Percentiles rank a stretch among this genome's conserved stretches.
Evolutionary conservation across 2,329 filamentous ascomycete species (phyloP).

Genomic region (Beauveria sp.): DNA sequence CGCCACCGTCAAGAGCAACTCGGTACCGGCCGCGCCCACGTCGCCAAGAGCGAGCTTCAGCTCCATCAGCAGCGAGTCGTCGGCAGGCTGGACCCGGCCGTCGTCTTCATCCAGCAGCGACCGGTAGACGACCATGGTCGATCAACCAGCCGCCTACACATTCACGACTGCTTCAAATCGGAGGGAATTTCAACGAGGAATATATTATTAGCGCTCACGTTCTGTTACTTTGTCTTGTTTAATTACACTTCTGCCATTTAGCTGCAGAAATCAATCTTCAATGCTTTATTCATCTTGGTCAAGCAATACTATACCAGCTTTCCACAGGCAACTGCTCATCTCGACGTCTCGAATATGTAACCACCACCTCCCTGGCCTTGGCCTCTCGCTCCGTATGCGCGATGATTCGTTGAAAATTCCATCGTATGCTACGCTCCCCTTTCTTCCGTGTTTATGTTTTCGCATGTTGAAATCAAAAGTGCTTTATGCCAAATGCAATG

Average conservation of each 20-base stretch:
- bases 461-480: slow-evolving; percentile 10
- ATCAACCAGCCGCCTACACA: not conserved
- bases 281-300: not conserved
- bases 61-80: slow-evolving; percentile 4
- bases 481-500: slow-evolving; percentile 2
- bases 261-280: not conserved
- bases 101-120: slow-evolving; percentile 29
- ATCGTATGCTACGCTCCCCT: slow-evolving; percentile 1
- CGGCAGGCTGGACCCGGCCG: slow-evolving; percentile 18
- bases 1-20: not conserved
- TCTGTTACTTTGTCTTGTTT: not conserved
- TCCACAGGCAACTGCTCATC: not conserved
- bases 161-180: not conserved
- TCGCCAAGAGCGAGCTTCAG: slow-evolving; percentile 12
- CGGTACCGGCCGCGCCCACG: slow-evolving; percentile 3
- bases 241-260: not conserved
- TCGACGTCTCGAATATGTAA: not conserved
- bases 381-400: not conserved
- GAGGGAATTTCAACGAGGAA: not conserved
- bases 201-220: not conserved
- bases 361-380: not conserved
- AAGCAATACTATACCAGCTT: not conserved
- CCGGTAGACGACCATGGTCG: not conserved
- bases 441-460: slow-evolving; percentile 1
- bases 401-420: not conserved